Base-by-base conservation (phyloP, 768 basidiomycete species). In the Naganishia friedmannii region DNA sequence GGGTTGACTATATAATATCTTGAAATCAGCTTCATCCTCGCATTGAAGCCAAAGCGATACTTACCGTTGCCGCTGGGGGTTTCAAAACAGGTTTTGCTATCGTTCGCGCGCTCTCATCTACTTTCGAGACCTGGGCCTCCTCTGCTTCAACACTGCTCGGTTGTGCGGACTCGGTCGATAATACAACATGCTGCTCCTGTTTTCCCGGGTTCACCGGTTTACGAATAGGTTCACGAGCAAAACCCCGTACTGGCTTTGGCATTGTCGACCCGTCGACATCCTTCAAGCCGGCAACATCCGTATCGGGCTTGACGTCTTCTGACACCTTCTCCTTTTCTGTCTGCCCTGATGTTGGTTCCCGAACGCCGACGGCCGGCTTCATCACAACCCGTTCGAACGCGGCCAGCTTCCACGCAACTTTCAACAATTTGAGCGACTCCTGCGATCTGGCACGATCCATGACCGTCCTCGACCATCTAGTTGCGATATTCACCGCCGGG, bases 371-470 rank as follows among this genome's bases (percentile, higher is more conserved):
- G 3, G 54, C 15, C 8, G 60, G 8, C 39, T 37, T 37, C 60
- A 63, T 42, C 19, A 63, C 60, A 17, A 63, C 34, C 26, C 60
- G n/a, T 26, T 63, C 60, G 23, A 63, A 42, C 0, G 42, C 60
- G 12, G 60, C 60, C 26, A 63, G 19, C 15, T 63, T 63, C 60
- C 60, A 63, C 13, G 60, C 60, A 21, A 63, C 60, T 19, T 63
- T 63, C 23, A 63, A 37, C 37, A 63, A 29, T 42, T 63, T 63
- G 39, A 63, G 23, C 60, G 60, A 63, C 29, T 63, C 60, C 19
- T 42, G 21, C 8, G 60, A 63, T 21, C 39, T 42, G 6, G 60
- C 60, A 19, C 60, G 60, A 10, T 63, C 60, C 39, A 46, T 63
- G 15, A 63, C 39, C n/a, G n/a, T 28, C 23, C 42, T 63, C 12